phyloP scores from a whole-genome alignment of 331 rosid species.

The Pyrus hybrid region DNA sequence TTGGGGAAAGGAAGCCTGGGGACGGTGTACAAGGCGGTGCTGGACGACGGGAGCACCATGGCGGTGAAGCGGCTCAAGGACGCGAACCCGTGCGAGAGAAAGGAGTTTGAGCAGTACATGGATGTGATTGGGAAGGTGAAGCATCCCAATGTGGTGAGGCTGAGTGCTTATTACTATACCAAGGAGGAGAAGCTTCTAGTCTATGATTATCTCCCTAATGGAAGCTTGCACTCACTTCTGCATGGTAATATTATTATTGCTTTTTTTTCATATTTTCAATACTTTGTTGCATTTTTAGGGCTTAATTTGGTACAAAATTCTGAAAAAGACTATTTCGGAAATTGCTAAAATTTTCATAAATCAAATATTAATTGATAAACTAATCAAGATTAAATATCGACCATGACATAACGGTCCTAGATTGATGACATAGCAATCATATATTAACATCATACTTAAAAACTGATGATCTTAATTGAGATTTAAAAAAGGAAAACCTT shows the following conservation, averaged over 20 bases:
- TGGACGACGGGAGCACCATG: slow-evolving; percentile 70
- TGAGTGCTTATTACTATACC: slow-evolving; percentile 41
- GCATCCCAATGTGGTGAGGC: slow-evolving; percentile 29
- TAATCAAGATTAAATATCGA: too few relatives aligned
- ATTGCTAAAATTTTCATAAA: too few relatives aligned
- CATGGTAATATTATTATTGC: slow-evolving; percentile 42
- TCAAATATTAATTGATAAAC: too few relatives aligned
- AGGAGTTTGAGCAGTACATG: slow-evolving; percentile 60
- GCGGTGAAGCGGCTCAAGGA: slow-evolving; percentile 92
- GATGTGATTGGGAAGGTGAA: slow-evolving; percentile 34
- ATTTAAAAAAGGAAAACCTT: too few relatives aligned
- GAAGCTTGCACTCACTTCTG: slow-evolving; percentile 83
- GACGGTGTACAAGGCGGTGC: slow-evolving; percentile 80
- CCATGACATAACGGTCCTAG: too few relatives aligned
- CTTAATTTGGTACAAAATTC: too few relatives aligned
- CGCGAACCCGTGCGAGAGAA: slow-evolving; percentile 75
- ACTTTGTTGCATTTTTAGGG: neutral
- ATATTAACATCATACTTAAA: too few relatives aligned
- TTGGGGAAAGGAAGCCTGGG: slow-evolving; percentile 96
- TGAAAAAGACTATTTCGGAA: too few relatives aligned
- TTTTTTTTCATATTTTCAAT: neutral
- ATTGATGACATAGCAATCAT: too few relatives aligned
- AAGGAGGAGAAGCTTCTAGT: slow-evolving; percentile 47
- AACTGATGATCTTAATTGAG: too few relatives aligned
- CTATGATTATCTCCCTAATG: slow-evolving; percentile 42